Percentiles rank a stretch among this genome's conserved stretches.
These are phyloP conservation scores for Podospora comata DNA, from an alignment of 495 filamentous ascomycete species.

Conservation along the genomic window DNA sequence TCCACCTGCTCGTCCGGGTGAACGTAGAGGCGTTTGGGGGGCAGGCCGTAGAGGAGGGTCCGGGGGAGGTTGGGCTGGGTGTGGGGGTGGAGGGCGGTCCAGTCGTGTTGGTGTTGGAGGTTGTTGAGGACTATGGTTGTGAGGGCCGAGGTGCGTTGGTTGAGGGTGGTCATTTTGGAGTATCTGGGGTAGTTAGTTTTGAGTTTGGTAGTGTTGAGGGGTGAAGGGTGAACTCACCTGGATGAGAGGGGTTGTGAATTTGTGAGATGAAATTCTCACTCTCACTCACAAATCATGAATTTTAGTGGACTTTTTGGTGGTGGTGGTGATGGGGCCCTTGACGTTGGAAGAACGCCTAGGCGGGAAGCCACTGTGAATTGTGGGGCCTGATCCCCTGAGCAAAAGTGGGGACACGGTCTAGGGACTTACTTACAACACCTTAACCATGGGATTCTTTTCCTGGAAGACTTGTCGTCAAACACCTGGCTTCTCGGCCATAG, in stretches of 20 bases:
- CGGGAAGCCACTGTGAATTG: background rate
- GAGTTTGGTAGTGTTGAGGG: background rate
- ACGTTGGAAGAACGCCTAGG: background rate
- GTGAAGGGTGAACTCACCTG: background rate
- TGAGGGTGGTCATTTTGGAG: constrained; percentile 26
- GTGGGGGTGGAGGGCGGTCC: constrained; percentile 68
- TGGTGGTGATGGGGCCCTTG: background rate
- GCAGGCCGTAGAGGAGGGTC: constrained; percentile 80
- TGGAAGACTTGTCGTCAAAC: no score
- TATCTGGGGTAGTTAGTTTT: background rate
- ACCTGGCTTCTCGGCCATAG: no score
- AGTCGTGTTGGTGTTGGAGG: constrained; percentile 81
- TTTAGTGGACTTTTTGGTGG: background rate
- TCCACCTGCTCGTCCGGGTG: constrained; percentile 91
- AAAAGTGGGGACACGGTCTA: no score
- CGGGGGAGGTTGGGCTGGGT: constrained; percentile 49
- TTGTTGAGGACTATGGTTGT: constrained; percentile 72
- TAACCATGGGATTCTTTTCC: no score
- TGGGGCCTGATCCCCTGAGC: background rate
- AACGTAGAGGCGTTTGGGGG: constrained; percentile 78
- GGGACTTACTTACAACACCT: no score
- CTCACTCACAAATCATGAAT: background rate
- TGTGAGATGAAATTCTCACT: background rate
- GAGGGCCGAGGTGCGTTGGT: constrained; percentile 38
- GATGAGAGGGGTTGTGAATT: background rate